These are phyloP conservation scores for Coniophora puteana DNA, from an alignment of 1,284 basidiomycete species.

Conservation along the genomic window DNA sequence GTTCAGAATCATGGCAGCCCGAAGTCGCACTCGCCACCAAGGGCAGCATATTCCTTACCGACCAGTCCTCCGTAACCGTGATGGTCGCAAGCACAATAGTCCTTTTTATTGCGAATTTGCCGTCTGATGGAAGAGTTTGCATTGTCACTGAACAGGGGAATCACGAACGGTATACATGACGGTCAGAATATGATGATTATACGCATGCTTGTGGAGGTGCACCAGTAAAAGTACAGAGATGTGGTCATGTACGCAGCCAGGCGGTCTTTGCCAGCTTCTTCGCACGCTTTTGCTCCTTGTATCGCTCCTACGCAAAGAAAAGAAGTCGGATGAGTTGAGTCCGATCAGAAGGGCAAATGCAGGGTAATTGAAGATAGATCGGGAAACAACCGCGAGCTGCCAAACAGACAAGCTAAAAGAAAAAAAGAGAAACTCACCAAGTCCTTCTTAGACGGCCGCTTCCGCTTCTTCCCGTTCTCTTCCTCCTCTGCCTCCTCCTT, in stretches of 20 bases:
- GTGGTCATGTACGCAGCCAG: constrained; percentile 72
- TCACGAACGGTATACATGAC: no score
- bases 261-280: constrained; percentile 88
- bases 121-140: no score
- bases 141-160: no score
- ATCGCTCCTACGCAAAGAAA: constrained; percentile 63
- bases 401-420: constrained; percentile 5
- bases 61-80: no score
- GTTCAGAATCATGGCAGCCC: no score
- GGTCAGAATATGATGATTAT: no score
- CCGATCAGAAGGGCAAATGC: constrained; percentile 15
- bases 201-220: constrained; percentile 3
- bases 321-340: constrained; percentile 10
- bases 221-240: constrained; percentile 1
- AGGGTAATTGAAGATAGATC: constrained; percentile 16
- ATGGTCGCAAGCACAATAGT: no score
- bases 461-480: constrained; percentile 56
- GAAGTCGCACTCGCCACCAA: no score
- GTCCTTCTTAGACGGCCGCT: constrained; percentile 81
- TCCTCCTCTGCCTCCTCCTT: constrained; percentile 51
- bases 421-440: constrained; percentile 47
- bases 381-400: constrained; percentile 9
- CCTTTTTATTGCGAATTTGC: no score
- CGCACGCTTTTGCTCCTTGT: constrained; percentile 78
- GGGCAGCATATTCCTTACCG: no score